These are phyloP conservation scores for Xylaria scruposa DNA, from an alignment of 495 filamentous ascomycete species.

Conservation along the genomic window DNA sequence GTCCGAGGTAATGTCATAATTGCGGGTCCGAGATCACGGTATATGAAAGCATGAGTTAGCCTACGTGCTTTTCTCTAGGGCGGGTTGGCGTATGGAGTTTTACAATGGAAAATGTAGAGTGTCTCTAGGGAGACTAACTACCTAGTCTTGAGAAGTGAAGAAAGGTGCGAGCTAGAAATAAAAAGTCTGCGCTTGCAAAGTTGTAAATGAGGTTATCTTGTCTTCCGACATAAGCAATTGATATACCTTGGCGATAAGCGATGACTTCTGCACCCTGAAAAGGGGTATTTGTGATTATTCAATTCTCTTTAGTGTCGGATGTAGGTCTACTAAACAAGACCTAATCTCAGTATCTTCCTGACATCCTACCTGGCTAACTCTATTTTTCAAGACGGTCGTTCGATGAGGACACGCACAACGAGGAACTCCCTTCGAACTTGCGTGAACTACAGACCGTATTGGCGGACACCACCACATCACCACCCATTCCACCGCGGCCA, in stretches of 20 bases:
- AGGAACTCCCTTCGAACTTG: not conserved
- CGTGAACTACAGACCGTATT: not conserved
- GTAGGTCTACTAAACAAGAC: not conserved
- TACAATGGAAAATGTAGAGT: constrained; percentile 20
- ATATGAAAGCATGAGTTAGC: constrained; percentile 19
- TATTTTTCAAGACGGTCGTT: no score
- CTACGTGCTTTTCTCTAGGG: not conserved
- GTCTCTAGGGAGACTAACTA: not conserved
- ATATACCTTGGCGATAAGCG: not conserved
- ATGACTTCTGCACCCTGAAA: not conserved
- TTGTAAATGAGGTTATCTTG: not conserved
- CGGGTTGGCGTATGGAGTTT: constrained; percentile 27
- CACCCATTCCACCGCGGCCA: constrained; percentile 70
- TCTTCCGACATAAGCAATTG: not conserved
- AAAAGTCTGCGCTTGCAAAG: not conserved
- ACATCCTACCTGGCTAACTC: not conserved
- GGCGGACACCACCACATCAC: constrained; percentile 42
- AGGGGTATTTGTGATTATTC: not conserved
- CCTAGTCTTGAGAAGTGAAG: no score
- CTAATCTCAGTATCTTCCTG: not conserved
- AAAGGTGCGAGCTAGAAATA: not conserved
- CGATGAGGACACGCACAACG: not conserved
- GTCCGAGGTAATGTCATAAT: constrained; percentile 18
- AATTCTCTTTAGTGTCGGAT: not conserved
- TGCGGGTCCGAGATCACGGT: constrained; percentile 20